These are phyloP conservation scores for Pisolithus thermaeus DNA, from an alignment of 1,284 basidiomycete genomes.

Conservation along the genomic window DNA sequence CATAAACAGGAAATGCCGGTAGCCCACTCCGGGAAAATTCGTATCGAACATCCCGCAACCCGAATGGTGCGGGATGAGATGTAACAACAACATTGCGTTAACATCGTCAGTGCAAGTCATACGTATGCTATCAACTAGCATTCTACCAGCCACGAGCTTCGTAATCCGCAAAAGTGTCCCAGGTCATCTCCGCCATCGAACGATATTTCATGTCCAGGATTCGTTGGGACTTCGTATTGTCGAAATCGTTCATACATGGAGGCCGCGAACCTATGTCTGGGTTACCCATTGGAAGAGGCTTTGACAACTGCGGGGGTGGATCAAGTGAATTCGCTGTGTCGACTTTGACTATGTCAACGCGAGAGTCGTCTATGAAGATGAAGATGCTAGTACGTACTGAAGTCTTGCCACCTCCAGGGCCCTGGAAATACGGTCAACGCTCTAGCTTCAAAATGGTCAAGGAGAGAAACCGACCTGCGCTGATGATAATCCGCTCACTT, in stretches of 20 bases:
- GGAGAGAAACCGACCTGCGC: conserved; percentile 26
- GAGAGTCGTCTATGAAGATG: too few relatives aligned
- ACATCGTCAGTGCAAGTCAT: not conserved
- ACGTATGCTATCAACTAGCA: not conserved
- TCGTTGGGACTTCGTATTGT: conserved; percentile 16
- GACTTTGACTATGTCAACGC: conserved; percentile 3
- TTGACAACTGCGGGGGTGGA: not conserved
- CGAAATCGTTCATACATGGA: not conserved
- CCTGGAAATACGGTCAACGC: not conserved
- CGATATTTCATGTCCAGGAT: conserved; percentile 44
- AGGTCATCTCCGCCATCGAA: conserved; percentile 34
- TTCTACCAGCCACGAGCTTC: conserved; percentile 35
- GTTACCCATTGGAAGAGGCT: not conserved
- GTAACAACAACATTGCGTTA: too few relatives aligned
- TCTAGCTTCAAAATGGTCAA: too few relatives aligned
- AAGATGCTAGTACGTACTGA: not conserved
- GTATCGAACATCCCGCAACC: too few relatives aligned
- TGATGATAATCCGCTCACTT: conserved; percentile 53
- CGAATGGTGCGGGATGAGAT: too few relatives aligned
- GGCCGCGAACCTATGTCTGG: not conserved
- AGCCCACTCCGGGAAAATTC: too few relatives aligned
- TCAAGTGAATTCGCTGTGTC: not conserved
- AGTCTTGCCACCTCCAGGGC: conserved; percentile 3
- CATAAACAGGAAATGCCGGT: too few relatives aligned
- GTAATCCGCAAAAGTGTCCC: conserved; percentile 38